Evolutionary conservation across 352 stramenopile species (phyloP), one percentile per base, ranked within the genome.

Genomic region (Phytophthora nicotianae): DNA sequence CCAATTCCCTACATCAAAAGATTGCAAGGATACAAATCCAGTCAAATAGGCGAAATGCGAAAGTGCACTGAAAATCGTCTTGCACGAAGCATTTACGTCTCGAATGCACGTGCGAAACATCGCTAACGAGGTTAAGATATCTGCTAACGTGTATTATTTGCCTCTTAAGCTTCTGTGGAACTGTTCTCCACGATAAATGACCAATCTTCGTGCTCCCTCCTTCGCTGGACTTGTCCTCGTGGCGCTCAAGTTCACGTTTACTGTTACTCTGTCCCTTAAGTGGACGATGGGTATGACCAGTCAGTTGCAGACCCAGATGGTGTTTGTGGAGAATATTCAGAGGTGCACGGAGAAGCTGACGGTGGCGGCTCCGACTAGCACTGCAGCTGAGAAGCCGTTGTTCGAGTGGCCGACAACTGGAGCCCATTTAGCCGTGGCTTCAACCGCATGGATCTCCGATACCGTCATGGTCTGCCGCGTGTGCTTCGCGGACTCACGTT

Each of bases 401-500:
- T 14, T 50, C 2, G 46, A 70, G 24, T 91, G 81, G 81, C 81
- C 81, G 0, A 47, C 20, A 7, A 21, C 57, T 7, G 80, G 83
- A 11, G 32, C 33, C 3, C 49, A 45, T n/a, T n/a, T n/a, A n/a
- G n/a, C n/a, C n/a, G n/a, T n/a, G n/a, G 33, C 17, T 89, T 88
- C 40, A 57, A 79, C 3, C 72, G 70, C 45, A 62, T 83, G 17
- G 50, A 55, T 14, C 55, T 89, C 46, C 51, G 62, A 5, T 90
- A 90, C 65, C 68, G 77, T 26, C 50, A 58, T 5, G 70, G 77
- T 26, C 24, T 90, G 77, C 56, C 64, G 6, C 58, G 72, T 1
- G 81, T 90, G 19, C 63, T 84, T 7, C 62, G 62, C 13, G 51
- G 49, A 21, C 63, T 85, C 13, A 70, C 57, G 9, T 74, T 84